phyloP scores from a whole-genome alignment of 768 basidiomycete species.

The Scleroderma bovista region DNA sequence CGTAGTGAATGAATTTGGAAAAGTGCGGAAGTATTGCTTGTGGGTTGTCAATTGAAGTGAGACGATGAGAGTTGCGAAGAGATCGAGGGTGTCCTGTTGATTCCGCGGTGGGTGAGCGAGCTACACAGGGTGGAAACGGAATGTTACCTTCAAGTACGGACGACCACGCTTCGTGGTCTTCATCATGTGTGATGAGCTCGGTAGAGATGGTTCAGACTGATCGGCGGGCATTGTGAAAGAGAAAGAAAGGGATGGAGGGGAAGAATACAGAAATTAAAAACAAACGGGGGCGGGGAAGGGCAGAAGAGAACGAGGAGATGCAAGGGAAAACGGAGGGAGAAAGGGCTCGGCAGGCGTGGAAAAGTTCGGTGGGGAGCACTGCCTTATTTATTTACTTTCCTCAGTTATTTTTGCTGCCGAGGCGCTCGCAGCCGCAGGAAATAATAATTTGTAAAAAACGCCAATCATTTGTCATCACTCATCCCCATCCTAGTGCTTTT shows the following conservation, averaged over 20 bases:
- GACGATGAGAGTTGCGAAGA: constrained; percentile 94
- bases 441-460: constrained; percentile 7
- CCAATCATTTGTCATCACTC: background rate
- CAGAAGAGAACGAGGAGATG: constrained; percentile 28
- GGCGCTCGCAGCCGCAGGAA: constrained; percentile 14
- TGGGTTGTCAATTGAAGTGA: constrained; percentile 85
- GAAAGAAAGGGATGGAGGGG: constrained; percentile 14
- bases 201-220: constrained; percentile 33
- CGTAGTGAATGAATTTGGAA: constrained; percentile 95
- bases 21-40: constrained; percentile 94
- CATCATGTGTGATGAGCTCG: constrained; percentile 91
- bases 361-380: constrained; percentile 10
- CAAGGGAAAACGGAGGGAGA: constrained; percentile 13
- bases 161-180: constrained; percentile 95
- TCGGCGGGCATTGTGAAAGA: constrained; percentile 36
- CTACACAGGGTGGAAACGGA: constrained; percentile 3
- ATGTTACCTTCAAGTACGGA: constrained; percentile 83
- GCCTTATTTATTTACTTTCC: constrained; percentile 21
- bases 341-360: constrained; percentile 27
- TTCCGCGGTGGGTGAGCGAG: background rate
- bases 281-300: constrained; percentile 18
- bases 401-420: constrained; percentile 2
- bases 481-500: background rate
- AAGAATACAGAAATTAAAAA: constrained; percentile 24
- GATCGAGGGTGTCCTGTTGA: constrained; percentile 91